Evolutionary conservation across 2,329 filamentous ascomycete genomes (phyloP).

Genomic region (Penicillium sp.): DNA sequence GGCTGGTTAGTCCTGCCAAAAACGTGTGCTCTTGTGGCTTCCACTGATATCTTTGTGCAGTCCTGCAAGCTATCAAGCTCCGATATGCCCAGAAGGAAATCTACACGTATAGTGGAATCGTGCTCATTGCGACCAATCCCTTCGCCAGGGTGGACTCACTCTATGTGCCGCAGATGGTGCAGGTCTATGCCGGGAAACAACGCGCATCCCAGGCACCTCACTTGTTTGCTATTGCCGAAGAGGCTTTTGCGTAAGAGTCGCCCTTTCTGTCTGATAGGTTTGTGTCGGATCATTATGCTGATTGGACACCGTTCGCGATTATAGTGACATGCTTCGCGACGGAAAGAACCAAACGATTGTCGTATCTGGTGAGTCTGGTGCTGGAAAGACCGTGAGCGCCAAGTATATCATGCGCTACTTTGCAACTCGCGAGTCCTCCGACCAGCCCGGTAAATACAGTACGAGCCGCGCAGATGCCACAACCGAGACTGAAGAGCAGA

Average conservation of each 20-base stretch:
- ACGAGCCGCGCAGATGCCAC: constrained; percentile 78
- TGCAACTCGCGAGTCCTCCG: constrained; percentile 91
- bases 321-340: constrained; percentile 93
- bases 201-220: constrained; percentile 95
- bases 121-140: constrained; percentile 96
- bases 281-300: not conserved
- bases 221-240: constrained; percentile 97
- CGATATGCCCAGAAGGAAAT: constrained; percentile 99
- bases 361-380: constrained; percentile 98
- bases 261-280: not conserved
- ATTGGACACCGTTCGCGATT: constrained; percentile 39
- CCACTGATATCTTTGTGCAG: constrained; percentile 51
- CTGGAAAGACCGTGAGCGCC: constrained; percentile 97
- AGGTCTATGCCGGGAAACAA: constrained; percentile 97
- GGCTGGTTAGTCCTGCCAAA: constrained; percentile 65
- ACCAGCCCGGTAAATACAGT: constrained; percentile 74
- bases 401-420: constrained; percentile 99
- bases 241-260: constrained; percentile 82
- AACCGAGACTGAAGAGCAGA: constrained; percentile 98
- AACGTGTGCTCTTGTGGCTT: constrained; percentile 1
- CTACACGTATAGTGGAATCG: constrained; percentile 98
- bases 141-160: constrained; percentile 97
- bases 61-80: constrained; percentile 94
- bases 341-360: constrained; percentile 97
- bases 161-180: constrained; percentile 99